Conservation (phyloP, 306 rosid species). For the Fragaria nilgerrensis region DNA sequence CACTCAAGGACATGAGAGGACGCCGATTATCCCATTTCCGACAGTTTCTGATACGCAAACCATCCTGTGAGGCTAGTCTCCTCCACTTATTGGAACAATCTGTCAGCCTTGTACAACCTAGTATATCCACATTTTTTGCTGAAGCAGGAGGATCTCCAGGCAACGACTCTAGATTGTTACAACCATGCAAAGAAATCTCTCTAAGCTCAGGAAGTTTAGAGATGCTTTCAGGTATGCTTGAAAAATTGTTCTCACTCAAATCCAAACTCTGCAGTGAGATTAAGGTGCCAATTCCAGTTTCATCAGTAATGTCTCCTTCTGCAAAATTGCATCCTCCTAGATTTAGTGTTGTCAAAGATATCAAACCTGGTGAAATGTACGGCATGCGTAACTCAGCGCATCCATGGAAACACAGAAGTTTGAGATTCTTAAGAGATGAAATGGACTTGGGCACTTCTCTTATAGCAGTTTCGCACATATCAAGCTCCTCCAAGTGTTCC, state of each 20-base stretch:
- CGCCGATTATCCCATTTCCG: background rate
- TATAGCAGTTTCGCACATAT: constrained; percentile 13
- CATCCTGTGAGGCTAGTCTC: background rate
- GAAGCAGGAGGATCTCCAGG: background rate
- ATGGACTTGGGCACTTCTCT: background rate
- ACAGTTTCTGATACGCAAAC: background rate
- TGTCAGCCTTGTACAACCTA: background rate
- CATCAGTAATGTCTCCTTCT: background rate
- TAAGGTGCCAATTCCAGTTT: background rate
- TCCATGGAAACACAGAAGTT: background rate
- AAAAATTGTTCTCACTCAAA: constrained; percentile 22
- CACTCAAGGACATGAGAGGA: background rate
- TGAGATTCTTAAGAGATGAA: background rate
- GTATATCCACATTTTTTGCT: background rate
- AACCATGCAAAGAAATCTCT: too few relatives aligned
- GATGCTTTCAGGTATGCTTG: constrained; percentile 20
- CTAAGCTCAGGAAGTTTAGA: too few relatives aligned
- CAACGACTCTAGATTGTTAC: too few relatives aligned
- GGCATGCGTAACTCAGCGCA: background rate
- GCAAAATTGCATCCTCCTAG: background rate
- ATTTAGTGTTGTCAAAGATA: background rate
- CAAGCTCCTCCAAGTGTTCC: constrained; percentile 13
- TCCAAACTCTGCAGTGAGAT: background rate
- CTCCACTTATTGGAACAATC: background rate
- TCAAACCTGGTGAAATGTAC: background rate